Conservation (phyloP, 306 rosid genomes). For the Pyrus bretschneideri region DNA sequence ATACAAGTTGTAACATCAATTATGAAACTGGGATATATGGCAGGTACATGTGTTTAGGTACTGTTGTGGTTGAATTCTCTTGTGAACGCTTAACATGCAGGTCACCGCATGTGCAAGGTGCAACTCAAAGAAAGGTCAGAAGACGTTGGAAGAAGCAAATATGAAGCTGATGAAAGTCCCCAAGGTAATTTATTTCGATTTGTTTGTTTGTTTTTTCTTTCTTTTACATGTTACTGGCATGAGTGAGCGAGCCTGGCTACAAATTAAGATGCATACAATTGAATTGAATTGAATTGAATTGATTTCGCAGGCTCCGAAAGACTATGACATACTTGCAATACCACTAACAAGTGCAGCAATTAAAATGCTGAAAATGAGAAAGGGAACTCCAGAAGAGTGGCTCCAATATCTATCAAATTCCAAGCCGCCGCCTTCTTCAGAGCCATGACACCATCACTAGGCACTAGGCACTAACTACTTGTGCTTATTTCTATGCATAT, state of each 20-base stretch:
- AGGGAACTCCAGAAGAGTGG: constrained; percentile 94
- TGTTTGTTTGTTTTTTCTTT: background rate
- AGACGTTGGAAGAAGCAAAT: constrained; percentile 70
- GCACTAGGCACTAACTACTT: too few species aligned
- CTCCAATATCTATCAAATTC: constrained; percentile 62
- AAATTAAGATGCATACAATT: background rate
- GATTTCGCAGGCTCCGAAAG: constrained; percentile 74
- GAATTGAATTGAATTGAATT: constrained; percentile 1
- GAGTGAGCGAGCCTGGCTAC: background rate
- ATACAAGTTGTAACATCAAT: background rate
- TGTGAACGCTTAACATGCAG: constrained; percentile 23
- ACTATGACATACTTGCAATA: constrained; percentile 83
- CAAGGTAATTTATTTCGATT: constrained; percentile 42
- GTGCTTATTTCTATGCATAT: background rate
- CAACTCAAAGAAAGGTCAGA: constrained; percentile 83
- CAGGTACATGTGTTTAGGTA: background rate
- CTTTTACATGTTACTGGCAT: background rate
- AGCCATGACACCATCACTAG: constrained; percentile 18
- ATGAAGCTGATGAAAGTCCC: constrained; percentile 76
- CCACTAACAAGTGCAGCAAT: constrained; percentile 84
- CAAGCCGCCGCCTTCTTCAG: constrained; percentile 17
- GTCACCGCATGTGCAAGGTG: constrained; percentile 85
- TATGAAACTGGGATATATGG: background rate
- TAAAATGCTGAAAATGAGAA: constrained; percentile 55
- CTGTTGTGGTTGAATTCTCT: constrained; percentile 11